Conservation (phyloP, 2,329 filamentous ascomycete genomes). For the Hymenotorrendiella dingleyae region DNA sequence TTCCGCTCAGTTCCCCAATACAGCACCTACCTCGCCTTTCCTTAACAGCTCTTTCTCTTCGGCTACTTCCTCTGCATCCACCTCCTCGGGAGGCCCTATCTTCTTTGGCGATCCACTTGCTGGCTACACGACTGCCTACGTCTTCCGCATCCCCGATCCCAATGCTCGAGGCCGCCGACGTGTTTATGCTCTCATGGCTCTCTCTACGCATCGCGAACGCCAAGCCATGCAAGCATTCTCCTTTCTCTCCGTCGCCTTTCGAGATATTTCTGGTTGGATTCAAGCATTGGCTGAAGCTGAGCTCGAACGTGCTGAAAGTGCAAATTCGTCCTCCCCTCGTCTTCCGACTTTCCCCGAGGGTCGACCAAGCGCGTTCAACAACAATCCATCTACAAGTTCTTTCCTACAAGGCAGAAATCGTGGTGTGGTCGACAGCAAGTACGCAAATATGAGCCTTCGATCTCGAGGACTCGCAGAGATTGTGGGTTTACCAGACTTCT, state of each 20-base stretch:
- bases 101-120: conserved; percentile 62
- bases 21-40: conserved; percentile 36
- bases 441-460: conserved; percentile 46
- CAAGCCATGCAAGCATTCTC: conserved; percentile 61
- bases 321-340: conserved; percentile 5
- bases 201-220: conserved; percentile 60
- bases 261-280: conserved; percentile 60
- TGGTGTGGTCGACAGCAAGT: conserved; percentile 22
- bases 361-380: conserved; percentile 9
- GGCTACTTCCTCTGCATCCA: conserved; percentile 34
- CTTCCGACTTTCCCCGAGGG: conserved; percentile 4
- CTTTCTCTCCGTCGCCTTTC: conserved; percentile 55
- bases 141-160: conserved; percentile 63
- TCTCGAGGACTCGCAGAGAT: conserved; percentile 59
- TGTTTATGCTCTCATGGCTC: conserved; percentile 62
- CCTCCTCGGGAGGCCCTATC: conserved; percentile 58
- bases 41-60: conserved; percentile 34
- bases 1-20: conserved; percentile 34
- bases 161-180: conserved; percentile 62
- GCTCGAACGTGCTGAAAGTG: conserved; percentile 40
- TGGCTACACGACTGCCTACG: conserved; percentile 64
- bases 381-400: conserved; percentile 18
- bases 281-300: conserved; percentile 58
- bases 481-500: conserved; percentile 61
- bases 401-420: conserved; percentile 26